These are phyloP conservation scores for Herpetospermum pedunculosum DNA, from an alignment of 306 rosid species.

Conservation along the genomic window DNA sequence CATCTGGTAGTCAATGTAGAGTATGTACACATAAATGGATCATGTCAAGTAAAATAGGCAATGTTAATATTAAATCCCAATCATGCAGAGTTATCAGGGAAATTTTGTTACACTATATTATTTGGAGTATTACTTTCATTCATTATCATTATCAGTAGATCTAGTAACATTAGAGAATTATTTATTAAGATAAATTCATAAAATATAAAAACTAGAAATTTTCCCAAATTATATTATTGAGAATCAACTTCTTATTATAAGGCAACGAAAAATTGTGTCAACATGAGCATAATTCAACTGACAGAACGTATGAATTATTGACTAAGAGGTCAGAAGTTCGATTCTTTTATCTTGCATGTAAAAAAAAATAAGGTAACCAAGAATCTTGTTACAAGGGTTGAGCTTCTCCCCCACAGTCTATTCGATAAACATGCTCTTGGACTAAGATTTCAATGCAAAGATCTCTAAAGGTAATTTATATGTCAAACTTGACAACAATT, in stretches of 20 bases:
- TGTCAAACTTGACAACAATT: not conserved
- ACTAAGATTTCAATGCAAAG: not conserved
- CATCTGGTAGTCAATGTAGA: not conserved
- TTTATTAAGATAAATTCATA: too few relatives aligned
- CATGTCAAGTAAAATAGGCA: not conserved
- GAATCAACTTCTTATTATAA: not conserved
- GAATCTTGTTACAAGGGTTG: too few relatives aligned
- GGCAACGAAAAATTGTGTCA: not conserved
- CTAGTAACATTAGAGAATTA: not conserved
- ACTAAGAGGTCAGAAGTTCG: too few relatives aligned
- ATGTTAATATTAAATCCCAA: not conserved
- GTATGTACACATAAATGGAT: not conserved
- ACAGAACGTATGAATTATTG: too few relatives aligned
- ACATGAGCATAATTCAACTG: too few relatives aligned
- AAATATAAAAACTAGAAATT: not conserved
- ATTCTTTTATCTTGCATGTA: too few relatives aligned
- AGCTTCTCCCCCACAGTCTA: not conserved
- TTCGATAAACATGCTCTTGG: not conserved
- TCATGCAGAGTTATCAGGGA: not conserved
- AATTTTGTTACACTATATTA: too few relatives aligned
- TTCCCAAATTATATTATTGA: not conserved
- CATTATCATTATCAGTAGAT: not conserved
- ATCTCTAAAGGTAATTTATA: not conserved
- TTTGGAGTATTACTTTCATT: not conserved
- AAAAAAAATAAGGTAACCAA: too few relatives aligned